A percentile compares a stretch with the other conserved stretches of the same genome.
phyloP scores from a whole-genome alignment of 345 rosid genomes.

The Euphorbia peplus region DNA sequence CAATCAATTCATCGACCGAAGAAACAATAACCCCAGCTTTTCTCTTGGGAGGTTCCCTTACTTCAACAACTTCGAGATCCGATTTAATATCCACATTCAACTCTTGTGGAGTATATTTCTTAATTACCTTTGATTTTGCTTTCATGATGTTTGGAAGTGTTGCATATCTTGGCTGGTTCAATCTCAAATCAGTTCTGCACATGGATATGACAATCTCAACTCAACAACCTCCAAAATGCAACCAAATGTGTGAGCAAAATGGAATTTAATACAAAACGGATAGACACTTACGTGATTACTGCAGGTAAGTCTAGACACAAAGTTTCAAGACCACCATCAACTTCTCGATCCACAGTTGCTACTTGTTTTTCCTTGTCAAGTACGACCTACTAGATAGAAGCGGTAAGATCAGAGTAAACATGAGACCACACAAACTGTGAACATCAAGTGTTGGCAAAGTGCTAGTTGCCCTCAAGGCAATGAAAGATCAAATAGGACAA shows the following conservation, averaged over 20 bases:
- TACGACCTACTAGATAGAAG: slow-evolving; percentile 60
- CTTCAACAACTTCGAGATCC: slow-evolving; percentile 63
- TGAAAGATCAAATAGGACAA: too few species aligned
- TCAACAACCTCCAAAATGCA: background rate
- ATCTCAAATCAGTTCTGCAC: slow-evolving; percentile 82
- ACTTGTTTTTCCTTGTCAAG: slow-evolving; percentile 64
- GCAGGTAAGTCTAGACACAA: slow-evolving; percentile 75
- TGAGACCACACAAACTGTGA: background rate
- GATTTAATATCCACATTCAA: slow-evolving; percentile 58
- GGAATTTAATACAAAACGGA: slow-evolving; percentile 1
- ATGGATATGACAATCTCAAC: background rate
- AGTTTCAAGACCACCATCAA: slow-evolving; percentile 92
- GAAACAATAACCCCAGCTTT: slow-evolving; percentile 66
- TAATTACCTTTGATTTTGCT: slow-evolving; percentile 78
- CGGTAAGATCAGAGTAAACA: slow-evolving; percentile 9
- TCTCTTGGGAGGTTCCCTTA: slow-evolving; percentile 75
- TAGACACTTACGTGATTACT: slow-evolving; percentile 62
- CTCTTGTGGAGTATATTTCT: slow-evolving; percentile 63
- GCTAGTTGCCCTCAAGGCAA: too few species aligned
- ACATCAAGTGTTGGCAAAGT: too few species aligned
- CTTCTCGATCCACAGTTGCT: slow-evolving; percentile 89
- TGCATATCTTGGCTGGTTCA: slow-evolving; percentile 93
- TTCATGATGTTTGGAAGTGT: slow-evolving; percentile 96
- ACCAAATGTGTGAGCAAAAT: too few species aligned
- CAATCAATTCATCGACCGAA: slow-evolving; percentile 70